Percentiles rank a stretch among this genome's conserved stretches.
phyloP scores from a whole-genome alignment of 345 rosid genomes.

The Eucalyptus viminalis region DNA sequence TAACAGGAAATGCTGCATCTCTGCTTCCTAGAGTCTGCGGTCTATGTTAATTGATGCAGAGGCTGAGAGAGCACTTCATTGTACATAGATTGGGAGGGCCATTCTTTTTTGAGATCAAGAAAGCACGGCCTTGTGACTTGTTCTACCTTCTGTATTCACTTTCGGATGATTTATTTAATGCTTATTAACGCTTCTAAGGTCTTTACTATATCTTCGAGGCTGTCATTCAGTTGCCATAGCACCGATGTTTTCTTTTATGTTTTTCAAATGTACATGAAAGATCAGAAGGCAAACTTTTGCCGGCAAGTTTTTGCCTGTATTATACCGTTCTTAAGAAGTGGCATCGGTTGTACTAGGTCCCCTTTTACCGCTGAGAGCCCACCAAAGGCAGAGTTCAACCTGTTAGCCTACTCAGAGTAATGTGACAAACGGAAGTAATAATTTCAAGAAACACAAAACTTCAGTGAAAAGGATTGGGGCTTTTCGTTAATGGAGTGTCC shows the following conservation, averaged over 20 bases:
- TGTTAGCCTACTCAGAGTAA: not conserved
- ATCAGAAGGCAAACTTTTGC: not conserved
- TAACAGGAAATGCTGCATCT: not conserved
- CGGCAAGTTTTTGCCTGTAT: not conserved
- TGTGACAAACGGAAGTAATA: not conserved
- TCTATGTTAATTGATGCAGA: not conserved
- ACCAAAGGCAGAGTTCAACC: not conserved
- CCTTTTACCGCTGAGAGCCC: not conserved
- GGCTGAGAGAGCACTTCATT: not conserved
- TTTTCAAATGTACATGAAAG: not conserved
- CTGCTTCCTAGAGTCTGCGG: not conserved
- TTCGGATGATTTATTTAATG: not conserved
- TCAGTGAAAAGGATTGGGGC: not conserved
- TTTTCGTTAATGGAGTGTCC: not conserved
- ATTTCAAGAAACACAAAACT: not conserved
- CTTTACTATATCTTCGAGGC: not conserved
- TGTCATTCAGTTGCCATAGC: not conserved
- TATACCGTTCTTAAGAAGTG: not conserved
- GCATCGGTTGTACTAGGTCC: not conserved
- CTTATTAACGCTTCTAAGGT: not conserved
- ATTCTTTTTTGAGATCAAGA: not conserved
- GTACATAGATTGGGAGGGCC: not conserved
- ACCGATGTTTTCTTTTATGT: not conserved
- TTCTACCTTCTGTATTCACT: not conserved
- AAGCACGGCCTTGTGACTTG: not conserved